Evolutionary conservation across 2,329 filamentous ascomycete species (phyloP).

Genomic region (Aspergillus oerlinghausenensis): DNA sequence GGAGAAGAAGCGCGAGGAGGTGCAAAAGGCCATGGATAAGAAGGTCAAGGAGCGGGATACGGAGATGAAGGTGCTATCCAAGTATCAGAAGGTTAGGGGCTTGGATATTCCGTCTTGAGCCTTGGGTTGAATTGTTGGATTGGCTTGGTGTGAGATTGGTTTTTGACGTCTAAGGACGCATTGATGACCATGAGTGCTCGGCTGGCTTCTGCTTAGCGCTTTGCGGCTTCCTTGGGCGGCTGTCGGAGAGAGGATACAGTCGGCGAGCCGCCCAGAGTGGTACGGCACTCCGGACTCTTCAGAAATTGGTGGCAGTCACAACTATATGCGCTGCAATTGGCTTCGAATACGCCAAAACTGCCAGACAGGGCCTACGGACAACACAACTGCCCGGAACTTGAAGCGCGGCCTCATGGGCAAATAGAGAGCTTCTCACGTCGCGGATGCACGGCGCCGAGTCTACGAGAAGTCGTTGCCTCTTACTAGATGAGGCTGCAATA

Average conservation of each 20-base stretch:
- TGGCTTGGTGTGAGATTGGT: neutral
- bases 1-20: constrained; percentile 34
- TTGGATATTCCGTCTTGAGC: constrained; percentile 26
- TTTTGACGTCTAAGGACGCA: neutral
- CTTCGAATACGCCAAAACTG: neutral
- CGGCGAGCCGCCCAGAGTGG: neutral
- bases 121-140: neutral
- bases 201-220: neutral
- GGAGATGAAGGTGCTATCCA: constrained; percentile 40
- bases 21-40: constrained; percentile 40
- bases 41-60: constrained; percentile 40
- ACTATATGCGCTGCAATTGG: neutral
- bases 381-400: neutral
- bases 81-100: constrained; percentile 37
- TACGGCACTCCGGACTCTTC: neutral
- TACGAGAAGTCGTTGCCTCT: neutral
- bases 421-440: neutral
- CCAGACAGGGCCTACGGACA: neutral
- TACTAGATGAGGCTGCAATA: neutral
- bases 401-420: neutral
- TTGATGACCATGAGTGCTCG: neutral
- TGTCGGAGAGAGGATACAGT: neutral
- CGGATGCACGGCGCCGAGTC: neutral
- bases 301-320: neutral
- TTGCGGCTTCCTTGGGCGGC: neutral